Conservation (phyloP, 1,284 basidiomycete species). For the Earliella scabrosa region DNA sequence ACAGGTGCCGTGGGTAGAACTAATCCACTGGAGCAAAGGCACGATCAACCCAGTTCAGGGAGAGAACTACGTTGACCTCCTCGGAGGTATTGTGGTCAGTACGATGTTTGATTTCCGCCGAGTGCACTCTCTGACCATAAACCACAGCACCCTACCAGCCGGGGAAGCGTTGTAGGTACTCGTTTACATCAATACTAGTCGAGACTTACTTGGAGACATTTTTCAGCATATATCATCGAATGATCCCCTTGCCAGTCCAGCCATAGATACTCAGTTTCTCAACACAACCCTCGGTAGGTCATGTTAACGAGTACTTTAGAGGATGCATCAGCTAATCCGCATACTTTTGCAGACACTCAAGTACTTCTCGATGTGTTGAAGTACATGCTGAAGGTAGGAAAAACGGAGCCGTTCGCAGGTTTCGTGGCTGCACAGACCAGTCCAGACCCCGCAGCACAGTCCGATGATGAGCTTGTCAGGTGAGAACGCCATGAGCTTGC, state of each 20-base stretch:
- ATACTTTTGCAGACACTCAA: too few species aligned
- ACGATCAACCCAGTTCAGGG: neutral
- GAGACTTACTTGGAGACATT: too few species aligned
- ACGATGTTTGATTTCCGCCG: neutral
- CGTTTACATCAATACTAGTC: too few species aligned
- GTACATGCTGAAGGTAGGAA: neutral
- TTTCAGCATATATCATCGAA: constrained; percentile 5
- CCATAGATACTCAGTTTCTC: constrained; percentile 2
- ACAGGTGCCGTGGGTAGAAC: neutral
- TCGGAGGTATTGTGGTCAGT: constrained; percentile 3
- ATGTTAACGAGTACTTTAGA: too few species aligned
- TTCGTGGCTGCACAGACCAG: neutral
- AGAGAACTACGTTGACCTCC: neutral
- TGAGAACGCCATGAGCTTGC: neutral
- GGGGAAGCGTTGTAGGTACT: neutral
- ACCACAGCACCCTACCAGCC: neutral
- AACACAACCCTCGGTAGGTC: neutral
- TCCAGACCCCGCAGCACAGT: constrained; percentile 1
- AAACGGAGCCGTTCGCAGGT: constrained; percentile 1
- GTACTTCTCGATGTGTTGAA: constrained; percentile 1
- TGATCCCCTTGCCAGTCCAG: constrained; percentile 4
- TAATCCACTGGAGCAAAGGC: constrained; percentile 1
- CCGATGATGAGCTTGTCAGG: constrained; percentile 6
- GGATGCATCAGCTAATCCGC: too few species aligned
- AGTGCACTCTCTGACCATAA: neutral